Percentiles rank a stretch among this genome's conserved stretches.
Conservation (phyloP, 192 early-diverging fungal species). For the Entomortierella beljakovae region DNA sequence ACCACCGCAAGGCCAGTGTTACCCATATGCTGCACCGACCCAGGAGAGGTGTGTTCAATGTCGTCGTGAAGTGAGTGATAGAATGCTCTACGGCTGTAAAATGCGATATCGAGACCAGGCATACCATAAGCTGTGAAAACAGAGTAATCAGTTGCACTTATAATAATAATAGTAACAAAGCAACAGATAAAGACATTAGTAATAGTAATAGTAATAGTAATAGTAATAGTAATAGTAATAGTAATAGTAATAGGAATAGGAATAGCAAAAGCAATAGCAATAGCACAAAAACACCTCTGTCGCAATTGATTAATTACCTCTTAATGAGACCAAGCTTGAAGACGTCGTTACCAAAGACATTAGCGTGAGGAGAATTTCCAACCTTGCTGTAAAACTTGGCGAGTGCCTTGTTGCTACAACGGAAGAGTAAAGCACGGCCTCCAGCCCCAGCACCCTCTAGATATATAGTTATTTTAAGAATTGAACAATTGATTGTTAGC, state of each 20-base stretch:
- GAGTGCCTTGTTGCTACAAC: slow-evolving; percentile 57
- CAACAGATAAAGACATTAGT: background rate
- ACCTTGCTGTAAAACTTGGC: slow-evolving; percentile 56
- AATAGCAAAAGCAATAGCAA: background rate
- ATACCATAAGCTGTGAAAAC: slow-evolving; percentile 68
- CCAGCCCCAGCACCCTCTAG: slow-evolving; percentile 78
- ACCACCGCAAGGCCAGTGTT: slow-evolving; percentile 58
- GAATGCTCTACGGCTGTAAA: slow-evolving; percentile 69
- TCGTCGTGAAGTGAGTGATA: slow-evolving; percentile 75
- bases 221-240: background rate
- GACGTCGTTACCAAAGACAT: slow-evolving; percentile 74
- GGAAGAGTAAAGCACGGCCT: slow-evolving; percentile 74
- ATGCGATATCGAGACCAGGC: slow-evolving; percentile 76
- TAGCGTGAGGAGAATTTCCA: slow-evolving; percentile 64
- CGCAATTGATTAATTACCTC: slow-evolving; percentile 30
- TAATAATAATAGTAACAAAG: too few relatives aligned
- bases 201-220: background rate
- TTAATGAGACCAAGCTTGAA: slow-evolving; percentile 69
- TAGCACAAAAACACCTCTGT: background rate
- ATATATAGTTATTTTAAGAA: background rate
- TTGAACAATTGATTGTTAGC: background rate
- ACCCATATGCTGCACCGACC: slow-evolving; percentile 77
- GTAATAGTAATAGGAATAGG: background rate
- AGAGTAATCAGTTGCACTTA: slow-evolving; percentile 74
- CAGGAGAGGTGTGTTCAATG: slow-evolving; percentile 58